Base-by-base conservation (phyloP, 345 rosid species). In the Eucalyptus marginata region DNA sequence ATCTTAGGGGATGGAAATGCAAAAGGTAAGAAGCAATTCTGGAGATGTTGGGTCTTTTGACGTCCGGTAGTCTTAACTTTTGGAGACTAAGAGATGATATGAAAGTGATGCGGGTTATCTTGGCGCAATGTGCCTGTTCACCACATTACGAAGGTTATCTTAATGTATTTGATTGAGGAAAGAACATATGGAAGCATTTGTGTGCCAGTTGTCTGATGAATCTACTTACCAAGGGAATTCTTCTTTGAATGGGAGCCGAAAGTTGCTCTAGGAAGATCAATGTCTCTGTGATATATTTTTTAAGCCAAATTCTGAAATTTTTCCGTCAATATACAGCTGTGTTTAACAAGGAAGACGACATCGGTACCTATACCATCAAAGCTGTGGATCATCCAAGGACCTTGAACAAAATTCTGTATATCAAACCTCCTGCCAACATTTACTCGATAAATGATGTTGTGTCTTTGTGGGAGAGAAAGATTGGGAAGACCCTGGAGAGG, bases 361-460 rank as follows among this genome's bases (percentile, higher is more conserved):
- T 89, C 1, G 88, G 31, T 36, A n/a, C n/a, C n/a, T n/a, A 89
- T n/a, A 89, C 43, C 44, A 89, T 89, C 88, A 49, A 87, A 51
- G 52, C 88, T 2, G 81, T 79, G 90, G 90, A 89, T 80, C 88
- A 89, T 79, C 86, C 90, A 3, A 86, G 90, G 86, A 76, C 90
- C 54, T 58, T 86, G 86, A 86, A 89, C 80, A 89, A 89, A 66
- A 49, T 54, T 51, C 3, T 89, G 22, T 52, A 86, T 88, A 52
- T 89, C 58, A 76, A 12, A 51, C 88, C 90, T 31, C n/a, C 88
- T 6, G 71, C 31, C 50, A 89, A 79, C 88, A 52, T 31, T 51
- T 33, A 68, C 88, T 86, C 81, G 6, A 29, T 86, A 16, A 86
- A 89, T 85, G 86, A 86, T n/a, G 86, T 86, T n/a, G 88, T 86